Percentiles rank a stretch among this genome's conserved stretches.
Evolutionary conservation across 306 rosid species (phyloP).

Genomic region (Potentilla sterilis): DNA sequence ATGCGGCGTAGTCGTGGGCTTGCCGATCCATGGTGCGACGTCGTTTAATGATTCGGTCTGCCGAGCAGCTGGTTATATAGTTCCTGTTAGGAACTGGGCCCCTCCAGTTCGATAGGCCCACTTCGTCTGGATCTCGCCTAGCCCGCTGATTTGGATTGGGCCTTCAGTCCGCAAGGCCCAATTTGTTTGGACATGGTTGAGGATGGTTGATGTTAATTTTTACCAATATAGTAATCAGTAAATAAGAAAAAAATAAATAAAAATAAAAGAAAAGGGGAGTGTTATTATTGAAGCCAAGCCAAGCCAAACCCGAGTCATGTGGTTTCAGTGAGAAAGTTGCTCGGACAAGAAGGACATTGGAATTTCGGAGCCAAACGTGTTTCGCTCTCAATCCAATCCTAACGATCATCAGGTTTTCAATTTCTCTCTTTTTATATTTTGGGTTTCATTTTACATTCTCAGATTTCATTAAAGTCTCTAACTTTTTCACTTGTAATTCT

Average conservation of each 20-base stretch:
- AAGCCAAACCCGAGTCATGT: conserved; percentile 15
- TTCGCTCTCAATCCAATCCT: conserved; percentile 15
- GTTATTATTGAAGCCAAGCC: too few relatives aligned
- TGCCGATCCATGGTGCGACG: conserved; percentile 65
- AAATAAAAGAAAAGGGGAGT: neutral
- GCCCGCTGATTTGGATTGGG: too few relatives aligned
- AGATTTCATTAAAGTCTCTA: conserved; percentile 4
- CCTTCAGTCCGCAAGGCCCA: too few relatives aligned
- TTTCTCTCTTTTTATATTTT: neutral
- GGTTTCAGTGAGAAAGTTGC: conserved; percentile 20
- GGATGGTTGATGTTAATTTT: too few relatives aligned
- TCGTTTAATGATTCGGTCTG: too few relatives aligned
- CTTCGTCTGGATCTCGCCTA: too few relatives aligned
- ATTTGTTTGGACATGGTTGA: too few relatives aligned
- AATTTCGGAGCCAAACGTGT: conserved; percentile 9
- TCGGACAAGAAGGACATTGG: conserved; percentile 13
- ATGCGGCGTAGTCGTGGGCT: conserved; percentile 76
- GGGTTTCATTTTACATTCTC: neutral
- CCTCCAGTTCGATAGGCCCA: too few relatives aligned
- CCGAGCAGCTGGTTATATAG: too few relatives aligned
- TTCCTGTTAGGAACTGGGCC: too few relatives aligned
- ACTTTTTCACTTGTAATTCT: neutral
- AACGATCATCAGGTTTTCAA: neutral
- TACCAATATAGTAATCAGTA: too few relatives aligned
- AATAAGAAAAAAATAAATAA: too few relatives aligned